Evolutionary conservation across 176 grass and related monocot genomes (phyloP).

Genomic region (Themeda triandra): DNA sequence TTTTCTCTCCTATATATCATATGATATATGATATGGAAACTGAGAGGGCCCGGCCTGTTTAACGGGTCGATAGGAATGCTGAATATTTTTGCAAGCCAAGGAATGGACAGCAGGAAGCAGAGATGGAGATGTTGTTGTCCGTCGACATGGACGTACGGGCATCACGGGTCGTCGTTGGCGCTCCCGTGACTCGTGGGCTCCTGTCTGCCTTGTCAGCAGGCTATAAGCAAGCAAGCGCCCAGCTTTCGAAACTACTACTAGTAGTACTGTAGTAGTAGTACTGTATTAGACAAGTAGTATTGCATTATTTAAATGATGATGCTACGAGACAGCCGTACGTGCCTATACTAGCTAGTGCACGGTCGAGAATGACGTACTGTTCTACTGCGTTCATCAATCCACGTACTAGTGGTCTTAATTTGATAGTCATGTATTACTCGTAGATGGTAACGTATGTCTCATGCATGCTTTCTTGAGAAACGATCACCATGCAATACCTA

Average conservation of each 20-base stretch:
- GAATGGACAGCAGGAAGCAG: background rate
- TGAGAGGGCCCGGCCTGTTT: background rate
- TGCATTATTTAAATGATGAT: no score
- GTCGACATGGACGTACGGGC: background rate
- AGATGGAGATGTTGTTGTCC: background rate
- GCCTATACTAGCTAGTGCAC: no score
- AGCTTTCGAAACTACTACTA: slow-evolving; percentile 20
- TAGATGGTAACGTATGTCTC: no score
- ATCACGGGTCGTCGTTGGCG: slow-evolving; percentile 29
- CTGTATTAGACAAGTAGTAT: background rate
- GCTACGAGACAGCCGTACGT: no score
- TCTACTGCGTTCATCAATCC: no score
- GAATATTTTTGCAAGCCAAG: background rate
- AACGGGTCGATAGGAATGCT: background rate
- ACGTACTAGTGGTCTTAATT: no score
- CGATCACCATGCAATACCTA: no score
- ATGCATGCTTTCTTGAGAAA: no score
- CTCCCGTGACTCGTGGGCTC: slow-evolving; percentile 60
- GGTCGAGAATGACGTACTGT: no score
- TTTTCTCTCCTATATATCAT: background rate
- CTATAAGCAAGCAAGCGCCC: background rate
- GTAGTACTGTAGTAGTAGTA: no score
- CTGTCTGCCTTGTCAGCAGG: slow-evolving; percentile 44
- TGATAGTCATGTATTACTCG: no score
- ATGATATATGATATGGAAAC: background rate